Conservation (phyloP, 305 asterid genomes). For the Ilex paraguariensis region DNA sequence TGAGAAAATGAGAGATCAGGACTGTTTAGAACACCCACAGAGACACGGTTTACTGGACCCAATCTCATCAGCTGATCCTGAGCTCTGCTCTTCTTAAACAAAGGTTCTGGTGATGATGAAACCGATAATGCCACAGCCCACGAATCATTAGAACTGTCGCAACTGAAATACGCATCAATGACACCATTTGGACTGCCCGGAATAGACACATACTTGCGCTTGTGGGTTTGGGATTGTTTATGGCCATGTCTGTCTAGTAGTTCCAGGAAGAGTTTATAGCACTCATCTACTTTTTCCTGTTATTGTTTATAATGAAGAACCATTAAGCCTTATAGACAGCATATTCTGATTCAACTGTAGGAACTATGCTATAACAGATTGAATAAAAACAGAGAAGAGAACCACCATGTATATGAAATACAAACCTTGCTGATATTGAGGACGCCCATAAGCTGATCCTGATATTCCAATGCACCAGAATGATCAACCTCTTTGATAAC, state of each 20-base stretch:
- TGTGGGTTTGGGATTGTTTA: constrained; percentile 26
- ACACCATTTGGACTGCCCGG: constrained; percentile 88
- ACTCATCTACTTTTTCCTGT: constrained; percentile 56
- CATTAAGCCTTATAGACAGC: neutral
- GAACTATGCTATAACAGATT: neutral
- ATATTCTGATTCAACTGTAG: no score
- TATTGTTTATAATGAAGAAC: constrained; percentile 15
- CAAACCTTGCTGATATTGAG: no score
- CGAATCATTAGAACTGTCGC: constrained; percentile 77
- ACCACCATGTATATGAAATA: neutral
- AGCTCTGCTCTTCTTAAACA: constrained; percentile 62
- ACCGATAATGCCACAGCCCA: constrained; percentile 53
- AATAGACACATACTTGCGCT: constrained; percentile 49
- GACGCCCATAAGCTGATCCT: no score
- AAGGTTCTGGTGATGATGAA: constrained; percentile 55
- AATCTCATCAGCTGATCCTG: constrained; percentile 51
- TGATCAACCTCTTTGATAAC: neutral
- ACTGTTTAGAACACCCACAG: constrained; percentile 34
- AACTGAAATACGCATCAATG: constrained; percentile 75
- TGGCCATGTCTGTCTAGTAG: constrained; percentile 27
- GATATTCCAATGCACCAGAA: no score
- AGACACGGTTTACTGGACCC: constrained; percentile 34
- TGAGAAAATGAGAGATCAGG: constrained; percentile 30
- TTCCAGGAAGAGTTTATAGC: constrained; percentile 50
- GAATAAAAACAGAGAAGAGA: neutral